Conservation (phyloP, 1,284 basidiomycete species). For the Porphyrellus sp. region DNA sequence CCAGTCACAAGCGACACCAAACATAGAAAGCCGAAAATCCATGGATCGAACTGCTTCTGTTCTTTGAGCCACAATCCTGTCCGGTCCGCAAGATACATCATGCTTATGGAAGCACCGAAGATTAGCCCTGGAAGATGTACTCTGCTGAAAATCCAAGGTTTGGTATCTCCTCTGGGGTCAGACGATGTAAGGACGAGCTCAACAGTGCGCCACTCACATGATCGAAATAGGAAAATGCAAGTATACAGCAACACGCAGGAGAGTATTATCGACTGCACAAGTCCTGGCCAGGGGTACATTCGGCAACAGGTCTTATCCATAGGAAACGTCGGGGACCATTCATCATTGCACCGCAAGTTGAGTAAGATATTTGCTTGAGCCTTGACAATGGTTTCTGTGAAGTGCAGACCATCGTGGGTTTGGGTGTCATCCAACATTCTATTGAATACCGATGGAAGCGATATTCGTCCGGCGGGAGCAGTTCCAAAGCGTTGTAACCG, state of each 20-base stretch:
- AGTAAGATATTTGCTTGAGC: slow-evolving; percentile 77
- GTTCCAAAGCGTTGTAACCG: slow-evolving; percentile 31
- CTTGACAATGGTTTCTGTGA: slow-evolving; percentile 58
- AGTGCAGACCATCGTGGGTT: slow-evolving; percentile 84
- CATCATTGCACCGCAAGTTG: slow-evolving; percentile 80
- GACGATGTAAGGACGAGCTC: background rate
- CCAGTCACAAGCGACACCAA: slow-evolving; percentile 57
- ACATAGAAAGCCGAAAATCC: slow-evolving; percentile 62
- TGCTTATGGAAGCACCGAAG: slow-evolving; percentile 61
- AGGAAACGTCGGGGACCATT: slow-evolving; percentile 64
- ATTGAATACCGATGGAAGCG: slow-evolving; percentile 77
- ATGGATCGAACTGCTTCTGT: slow-evolving; percentile 76
- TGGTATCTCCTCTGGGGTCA: slow-evolving; percentile 30
- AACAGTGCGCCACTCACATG: slow-evolving; percentile 19
- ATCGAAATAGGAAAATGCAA: slow-evolving; percentile 14
- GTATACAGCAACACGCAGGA: slow-evolving; percentile 29
- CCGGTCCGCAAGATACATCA: slow-evolving; percentile 78
- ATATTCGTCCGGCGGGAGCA: slow-evolving; percentile 42
- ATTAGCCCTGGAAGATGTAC: slow-evolving; percentile 49
- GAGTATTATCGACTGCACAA: slow-evolving; percentile 61
- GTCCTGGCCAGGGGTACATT: slow-evolving; percentile 65
- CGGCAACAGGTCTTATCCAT: slow-evolving; percentile 83
- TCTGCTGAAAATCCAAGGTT: slow-evolving; percentile 16
- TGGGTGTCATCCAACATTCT: slow-evolving; percentile 66
- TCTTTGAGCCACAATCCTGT: slow-evolving; percentile 84